Conservation (phyloP, 768 basidiomycete genomes). For the Auriscalpium vulgare region DNA sequence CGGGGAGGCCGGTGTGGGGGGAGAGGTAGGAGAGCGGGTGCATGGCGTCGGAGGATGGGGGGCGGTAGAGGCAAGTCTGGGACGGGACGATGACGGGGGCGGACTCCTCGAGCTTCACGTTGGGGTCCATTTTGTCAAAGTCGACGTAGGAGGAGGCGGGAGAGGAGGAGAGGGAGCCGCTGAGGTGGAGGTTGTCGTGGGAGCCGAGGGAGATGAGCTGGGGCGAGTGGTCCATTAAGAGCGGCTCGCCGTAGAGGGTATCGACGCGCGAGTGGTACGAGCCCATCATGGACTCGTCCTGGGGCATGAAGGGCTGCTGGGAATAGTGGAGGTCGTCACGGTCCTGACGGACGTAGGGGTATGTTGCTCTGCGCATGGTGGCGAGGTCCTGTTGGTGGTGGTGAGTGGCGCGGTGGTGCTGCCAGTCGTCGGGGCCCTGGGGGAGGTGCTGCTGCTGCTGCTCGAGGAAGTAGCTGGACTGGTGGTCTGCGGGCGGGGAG, state of each 20-base stretch:
- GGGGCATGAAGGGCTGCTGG: slow-evolving; percentile 36
- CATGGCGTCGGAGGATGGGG: slow-evolving; percentile 25
- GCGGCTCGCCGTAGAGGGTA: slow-evolving; percentile 33
- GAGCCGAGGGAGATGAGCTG: slow-evolving; percentile 32
- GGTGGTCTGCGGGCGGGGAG: slow-evolving; percentile 29
- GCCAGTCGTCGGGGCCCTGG: slow-evolving; percentile 15
- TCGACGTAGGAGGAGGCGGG: slow-evolving; percentile 42
- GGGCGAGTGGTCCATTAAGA: slow-evolving; percentile 28
- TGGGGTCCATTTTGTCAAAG: slow-evolving; percentile 34
- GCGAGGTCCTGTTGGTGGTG: slow-evolving; percentile 37
- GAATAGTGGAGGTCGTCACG: slow-evolving; percentile 37
- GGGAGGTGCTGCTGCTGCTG: slow-evolving; percentile 18
- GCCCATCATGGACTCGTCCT: slow-evolving; percentile 27
- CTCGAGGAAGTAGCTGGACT: slow-evolving; percentile 20
- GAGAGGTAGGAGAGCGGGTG: slow-evolving; percentile 27
- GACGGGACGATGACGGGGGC: slow-evolving; percentile 56
- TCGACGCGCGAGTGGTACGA: slow-evolving; percentile 26
- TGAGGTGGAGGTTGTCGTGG: slow-evolving; percentile 22
- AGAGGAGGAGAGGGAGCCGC: slow-evolving; percentile 23
- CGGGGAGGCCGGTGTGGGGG: slow-evolving; percentile 45
- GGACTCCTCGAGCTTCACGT: slow-evolving; percentile 64
- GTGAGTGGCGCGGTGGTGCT: slow-evolving; percentile 17
- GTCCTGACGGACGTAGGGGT: slow-evolving; percentile 72
- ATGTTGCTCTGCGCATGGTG: slow-evolving; percentile 57
- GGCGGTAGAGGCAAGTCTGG: slow-evolving; percentile 43